Evolutionary conservation across 2,329 filamentous ascomycete species (phyloP).

Genomic region (Chrysoporthe austroafricana): DNA sequence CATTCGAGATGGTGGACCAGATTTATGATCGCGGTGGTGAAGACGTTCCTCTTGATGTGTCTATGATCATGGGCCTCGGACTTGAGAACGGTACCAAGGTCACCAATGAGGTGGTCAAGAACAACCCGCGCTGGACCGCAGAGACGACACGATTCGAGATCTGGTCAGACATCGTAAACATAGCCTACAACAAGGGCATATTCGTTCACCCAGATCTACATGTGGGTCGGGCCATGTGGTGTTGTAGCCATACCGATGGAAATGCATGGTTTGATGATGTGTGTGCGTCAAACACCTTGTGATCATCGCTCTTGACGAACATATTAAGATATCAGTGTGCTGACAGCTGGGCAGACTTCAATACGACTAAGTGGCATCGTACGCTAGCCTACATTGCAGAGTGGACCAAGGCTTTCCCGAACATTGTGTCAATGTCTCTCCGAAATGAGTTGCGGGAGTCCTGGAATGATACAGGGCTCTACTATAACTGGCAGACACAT

Average conservation of each 20-base stretch:
- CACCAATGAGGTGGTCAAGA: slow-evolving; percentile 48
- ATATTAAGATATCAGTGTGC: too few species aligned
- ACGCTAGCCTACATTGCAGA: slow-evolving; percentile 54
- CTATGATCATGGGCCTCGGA: slow-evolving; percentile 46
- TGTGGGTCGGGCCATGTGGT: slow-evolving; percentile 45
- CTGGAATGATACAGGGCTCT: slow-evolving; percentile 38
- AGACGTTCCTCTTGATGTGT: slow-evolving; percentile 42
- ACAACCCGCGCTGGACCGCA: slow-evolving; percentile 54
- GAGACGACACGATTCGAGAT: slow-evolving; percentile 51
- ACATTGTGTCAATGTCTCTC: slow-evolving; percentile 44
- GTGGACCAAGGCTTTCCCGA: slow-evolving; percentile 45
- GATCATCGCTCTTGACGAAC: too few species aligned
- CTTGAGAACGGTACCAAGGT: slow-evolving; percentile 51
- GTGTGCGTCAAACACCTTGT: slow-evolving; percentile 31
- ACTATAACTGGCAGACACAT: slow-evolving; percentile 51
- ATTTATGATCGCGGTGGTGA: slow-evolving; percentile 43
- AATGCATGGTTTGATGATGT: slow-evolving; percentile 60
- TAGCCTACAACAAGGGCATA: slow-evolving; percentile 38
- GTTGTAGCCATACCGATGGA: slow-evolving; percentile 52
- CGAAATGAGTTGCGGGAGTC: slow-evolving; percentile 46
- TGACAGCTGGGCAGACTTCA: slow-evolving; percentile 40
- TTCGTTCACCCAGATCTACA: slow-evolving; percentile 47
- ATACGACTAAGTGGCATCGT: slow-evolving; percentile 56
- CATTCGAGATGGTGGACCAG: slow-evolving; percentile 59
- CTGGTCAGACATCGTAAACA: slow-evolving; percentile 43